A percentile compares a stretch with the other conserved stretches of the same genome.
phyloP scores from a whole-genome alignment of 345 rosid species.

The Gossypioides kirkii region DNA sequence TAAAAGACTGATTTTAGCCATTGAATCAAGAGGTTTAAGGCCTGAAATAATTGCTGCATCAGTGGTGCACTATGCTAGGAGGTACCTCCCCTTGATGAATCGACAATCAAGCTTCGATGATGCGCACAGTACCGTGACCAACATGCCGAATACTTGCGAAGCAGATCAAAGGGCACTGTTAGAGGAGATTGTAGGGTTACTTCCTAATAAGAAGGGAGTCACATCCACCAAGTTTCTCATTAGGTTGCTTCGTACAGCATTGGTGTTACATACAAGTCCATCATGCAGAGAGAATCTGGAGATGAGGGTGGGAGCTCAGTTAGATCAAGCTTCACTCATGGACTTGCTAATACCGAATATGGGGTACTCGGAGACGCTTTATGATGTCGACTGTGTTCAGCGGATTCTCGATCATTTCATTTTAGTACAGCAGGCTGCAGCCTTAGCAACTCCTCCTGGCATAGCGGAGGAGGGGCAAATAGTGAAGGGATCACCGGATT shows the following conservation, averaged over 20 bases:
- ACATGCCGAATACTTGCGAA: conserved; percentile 31
- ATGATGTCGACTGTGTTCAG: conserved; percentile 58
- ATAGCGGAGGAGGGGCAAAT: conserved; percentile 42
- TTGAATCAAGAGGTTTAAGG: conserved; percentile 49
- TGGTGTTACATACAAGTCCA: conserved; percentile 48
- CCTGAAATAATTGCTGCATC: conserved; percentile 50
- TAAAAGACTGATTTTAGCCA: conserved; percentile 46
- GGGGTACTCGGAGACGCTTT: conserved; percentile 57
- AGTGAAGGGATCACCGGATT: conserved; percentile 24
- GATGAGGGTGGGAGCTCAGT: conserved; percentile 47
- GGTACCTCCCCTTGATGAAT: conserved; percentile 50
- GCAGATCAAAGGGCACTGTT: conserved; percentile 45
- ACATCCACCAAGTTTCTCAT: conserved; percentile 60
- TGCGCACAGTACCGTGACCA: conserved; percentile 23
- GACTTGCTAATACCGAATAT: conserved; percentile 62
- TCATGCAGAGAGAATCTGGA: conserved; percentile 52
- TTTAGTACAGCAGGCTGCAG: conserved; percentile 33
- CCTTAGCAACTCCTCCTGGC: conserved; percentile 33
- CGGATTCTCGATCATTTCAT: conserved; percentile 66
- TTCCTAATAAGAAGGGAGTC: conserved; percentile 57
- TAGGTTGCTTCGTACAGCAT: conserved; percentile 53
- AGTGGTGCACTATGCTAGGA: conserved; percentile 48
- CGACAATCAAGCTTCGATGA: conserved; percentile 40
- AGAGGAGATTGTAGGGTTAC: conserved; percentile 55
- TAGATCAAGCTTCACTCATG: conserved; percentile 58